A percentile compares a stretch with the other conserved stretches of the same genome.
These are phyloP conservation scores for Lentinula detonsa DNA, from an alignment of 768 basidiomycete species.

Conservation along the genomic window DNA sequence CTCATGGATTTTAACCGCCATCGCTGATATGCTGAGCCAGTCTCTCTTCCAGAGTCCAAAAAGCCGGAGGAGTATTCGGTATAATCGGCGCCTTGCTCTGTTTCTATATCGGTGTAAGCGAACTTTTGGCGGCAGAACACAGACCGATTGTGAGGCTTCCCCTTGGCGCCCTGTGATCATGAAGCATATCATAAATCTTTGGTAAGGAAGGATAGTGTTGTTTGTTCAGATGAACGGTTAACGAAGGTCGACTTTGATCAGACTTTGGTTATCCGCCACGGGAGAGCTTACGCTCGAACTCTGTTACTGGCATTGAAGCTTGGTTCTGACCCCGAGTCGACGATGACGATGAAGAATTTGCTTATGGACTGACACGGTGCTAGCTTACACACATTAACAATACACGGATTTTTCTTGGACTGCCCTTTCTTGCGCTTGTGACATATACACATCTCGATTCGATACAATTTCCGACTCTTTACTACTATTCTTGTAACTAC, in stretches of 20 bases:
- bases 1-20: background rate
- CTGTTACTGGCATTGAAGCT: background rate
- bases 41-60: slow-evolving; percentile 21
- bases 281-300: background rate
- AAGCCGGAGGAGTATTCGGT: slow-evolving; percentile 40
- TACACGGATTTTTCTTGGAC: too few species aligned
- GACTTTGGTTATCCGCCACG: background rate
- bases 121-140: slow-evolving; percentile 35
- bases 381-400: too few species aligned
- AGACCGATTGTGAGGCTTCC: slow-evolving; percentile 32
- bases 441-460: too few species aligned
- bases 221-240: background rate
- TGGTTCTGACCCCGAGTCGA: background rate
- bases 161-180: slow-evolving; percentile 27
- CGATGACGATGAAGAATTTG: too few species aligned
- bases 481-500: too few species aligned
- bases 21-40: background rate
- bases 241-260: background rate
- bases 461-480: too few species aligned
- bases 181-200: background rate
- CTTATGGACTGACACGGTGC: too few species aligned
- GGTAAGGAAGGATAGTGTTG: background rate
- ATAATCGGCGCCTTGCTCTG: slow-evolving; percentile 41
- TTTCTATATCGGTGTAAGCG: slow-evolving; percentile 40
- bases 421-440: too few species aligned